Percentiles rank a stretch among this genome's conserved stretches.
phyloP scores from a whole-genome alignment of 2,329 filamentous ascomycete species.

The Arthroderma uncinatum region DNA sequence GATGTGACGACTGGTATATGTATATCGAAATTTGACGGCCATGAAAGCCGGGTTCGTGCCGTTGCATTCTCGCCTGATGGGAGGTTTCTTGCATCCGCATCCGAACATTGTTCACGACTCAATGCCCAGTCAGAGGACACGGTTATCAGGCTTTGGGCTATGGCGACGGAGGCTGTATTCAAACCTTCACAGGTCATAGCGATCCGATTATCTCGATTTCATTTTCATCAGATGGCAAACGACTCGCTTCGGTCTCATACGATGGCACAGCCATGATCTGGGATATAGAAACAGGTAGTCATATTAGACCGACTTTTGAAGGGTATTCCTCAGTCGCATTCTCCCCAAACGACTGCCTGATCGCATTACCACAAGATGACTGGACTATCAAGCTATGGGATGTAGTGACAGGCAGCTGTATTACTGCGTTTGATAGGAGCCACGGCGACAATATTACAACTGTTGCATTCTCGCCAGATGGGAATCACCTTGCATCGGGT shows the following conservation, averaged over 20 bases:
- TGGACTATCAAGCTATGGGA: slow-evolving; percentile 90
- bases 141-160: neutral
- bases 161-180: neutral
- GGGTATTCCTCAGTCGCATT: neutral
- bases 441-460: neutral
- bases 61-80: neutral
- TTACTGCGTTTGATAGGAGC: neutral
- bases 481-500: neutral
- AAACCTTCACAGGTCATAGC: neutral
- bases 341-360: neutral
- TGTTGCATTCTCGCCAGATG: neutral
- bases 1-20: neutral
- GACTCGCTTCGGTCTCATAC: slow-evolving; percentile 52
- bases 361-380: slow-evolving; percentile 60
- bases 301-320: neutral
- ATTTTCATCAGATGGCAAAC: slow-evolving; percentile 5
- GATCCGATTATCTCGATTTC: neutral
- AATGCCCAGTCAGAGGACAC: neutral
- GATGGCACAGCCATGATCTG: slow-evolving; percentile 90
- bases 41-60: neutral
- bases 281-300: slow-evolving; percentile 50
- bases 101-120: too few species aligned
- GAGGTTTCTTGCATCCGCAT: neutral
- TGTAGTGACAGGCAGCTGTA: slow-evolving; percentile 37
- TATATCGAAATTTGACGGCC: neutral